Conservation (phyloP, 805 yeast genomes). For the Saturnispora kantuleensis region DNA sequence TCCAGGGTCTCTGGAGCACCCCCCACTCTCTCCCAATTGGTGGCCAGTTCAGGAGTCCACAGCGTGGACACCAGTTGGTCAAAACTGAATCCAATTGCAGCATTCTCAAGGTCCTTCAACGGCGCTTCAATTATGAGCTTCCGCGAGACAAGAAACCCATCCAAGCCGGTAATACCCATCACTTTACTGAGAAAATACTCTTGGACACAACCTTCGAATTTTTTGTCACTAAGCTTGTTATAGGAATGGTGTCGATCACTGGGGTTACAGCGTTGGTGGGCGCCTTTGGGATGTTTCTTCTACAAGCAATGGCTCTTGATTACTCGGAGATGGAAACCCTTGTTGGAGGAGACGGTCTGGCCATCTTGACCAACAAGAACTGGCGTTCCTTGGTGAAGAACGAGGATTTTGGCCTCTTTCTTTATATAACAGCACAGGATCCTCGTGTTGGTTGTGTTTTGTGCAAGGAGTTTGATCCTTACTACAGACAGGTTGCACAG, state of each 20-base stretch:
- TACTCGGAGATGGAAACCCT: constrained; percentile 14
- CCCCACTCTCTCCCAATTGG: constrained; percentile 65
- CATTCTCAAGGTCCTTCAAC: constrained; percentile 51
- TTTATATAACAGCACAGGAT: constrained; percentile 64
- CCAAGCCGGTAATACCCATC: constrained; percentile 4
- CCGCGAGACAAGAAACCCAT: neutral
- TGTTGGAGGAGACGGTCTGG: constrained; percentile 11
- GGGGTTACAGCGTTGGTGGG: neutral
- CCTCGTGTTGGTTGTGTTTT: constrained; percentile 66
- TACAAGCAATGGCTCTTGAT: constrained; percentile 13
- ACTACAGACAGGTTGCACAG: constrained; percentile 46
- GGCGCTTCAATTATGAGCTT: constrained; percentile 39
- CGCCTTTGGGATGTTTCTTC: constrained; percentile 8
- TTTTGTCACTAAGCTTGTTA: no score
- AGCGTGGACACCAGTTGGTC: constrained; percentile 64
- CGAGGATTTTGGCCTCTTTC: constrained; percentile 54
- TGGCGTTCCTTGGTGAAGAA: constrained; percentile 48
- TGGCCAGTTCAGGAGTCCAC: constrained; percentile 54
- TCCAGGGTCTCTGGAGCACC: constrained; percentile 64
- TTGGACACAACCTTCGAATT: no score
- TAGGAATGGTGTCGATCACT: neutral
- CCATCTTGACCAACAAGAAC: constrained; percentile 45
- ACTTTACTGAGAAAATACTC: neutral
- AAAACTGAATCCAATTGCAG: constrained; percentile 76
- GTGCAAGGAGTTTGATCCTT: constrained; percentile 65